Base-by-base conservation (phyloP, 1,284 basidiomycete species). In the Ustilago xerochloae region DNA sequence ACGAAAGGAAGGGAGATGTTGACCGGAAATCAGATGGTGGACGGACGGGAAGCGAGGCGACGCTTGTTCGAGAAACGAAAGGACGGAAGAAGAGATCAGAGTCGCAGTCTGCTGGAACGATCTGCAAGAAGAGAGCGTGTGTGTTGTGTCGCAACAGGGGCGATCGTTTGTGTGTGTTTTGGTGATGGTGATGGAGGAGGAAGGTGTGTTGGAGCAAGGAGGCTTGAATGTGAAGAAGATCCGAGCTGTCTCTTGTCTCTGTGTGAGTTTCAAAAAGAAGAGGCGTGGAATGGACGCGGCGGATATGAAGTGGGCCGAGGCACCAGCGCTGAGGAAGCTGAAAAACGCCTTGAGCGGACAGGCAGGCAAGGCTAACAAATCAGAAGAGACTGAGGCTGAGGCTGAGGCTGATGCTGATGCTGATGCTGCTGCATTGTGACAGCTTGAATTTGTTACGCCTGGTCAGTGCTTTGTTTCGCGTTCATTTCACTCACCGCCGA, bases 211-310 rank as follows among this genome's bases (percentile, higher is more conserved):
- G 33, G 36, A 15, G 26, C 46, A n/a, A 47, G 24, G 46, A 24
- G 35, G 28, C 20, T 38, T 16, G 46, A 36, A 49, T 33, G n/a
- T 29, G 36, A 33, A 55, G 51, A 62, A 62, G 59, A 62, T 54
- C 59, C 59, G 59, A 54, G 51, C 22, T n/a, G n/a, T n/a, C n/a
- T 22, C n/a, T 16, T 39, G 38, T 39, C n/a, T n/a, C 6, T 36
- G 35, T 39, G 38, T 39, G 38, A 39, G 38, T 39, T 39, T 39
- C 38, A 39, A 20, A 6, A 18, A 29, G 13, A 24, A 18, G 33
- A 47, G 54, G 52, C 35, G 52, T 30, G 39, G 52, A 38, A 48
- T 33, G 45, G 46, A 57, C 28, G 26, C 43, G 24, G 53, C 41
- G 43, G 53, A 33, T 33, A 47, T 47, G 43, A 38, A 55, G 6